These are phyloP conservation scores for Carex littledalei DNA, from an alignment of 176 grass and related monocot species.

Conservation along the genomic window DNA sequence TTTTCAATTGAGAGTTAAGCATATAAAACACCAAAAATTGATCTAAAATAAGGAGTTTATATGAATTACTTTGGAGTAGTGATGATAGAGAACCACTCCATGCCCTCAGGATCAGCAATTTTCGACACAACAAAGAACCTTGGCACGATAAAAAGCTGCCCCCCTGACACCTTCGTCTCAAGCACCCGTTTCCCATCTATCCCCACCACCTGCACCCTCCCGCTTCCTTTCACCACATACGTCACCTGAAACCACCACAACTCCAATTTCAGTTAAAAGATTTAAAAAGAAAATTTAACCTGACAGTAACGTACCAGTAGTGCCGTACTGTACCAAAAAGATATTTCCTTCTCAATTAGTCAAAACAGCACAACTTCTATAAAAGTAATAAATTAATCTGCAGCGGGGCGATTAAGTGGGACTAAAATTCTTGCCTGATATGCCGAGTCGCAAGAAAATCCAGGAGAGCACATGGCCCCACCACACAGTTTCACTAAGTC, in stretches of 20 bases:
- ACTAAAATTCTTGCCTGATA: slow-evolving; percentile 27
- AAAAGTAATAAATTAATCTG: neutral
- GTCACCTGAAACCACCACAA: slow-evolving; percentile 47
- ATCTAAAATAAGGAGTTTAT: neutral
- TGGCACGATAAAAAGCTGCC: slow-evolving; percentile 72
- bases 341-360: neutral
- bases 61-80: slow-evolving; percentile 67
- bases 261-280: neutral
- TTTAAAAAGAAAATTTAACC: neutral
- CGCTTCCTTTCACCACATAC: slow-evolving; percentile 68
- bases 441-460: slow-evolving; percentile 81
- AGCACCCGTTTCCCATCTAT: slow-evolving; percentile 67
- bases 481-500: slow-evolving; percentile 68
- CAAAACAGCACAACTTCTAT: neutral
- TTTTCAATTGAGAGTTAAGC: neutral
- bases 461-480: slow-evolving; percentile 85
- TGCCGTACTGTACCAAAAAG: neutral
- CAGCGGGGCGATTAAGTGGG: neutral
- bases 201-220: slow-evolving; percentile 69
- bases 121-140: slow-evolving; percentile 85
- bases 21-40: neutral
- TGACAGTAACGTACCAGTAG: neutral
- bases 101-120: slow-evolving; percentile 59
- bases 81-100: slow-evolving; percentile 98
- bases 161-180: slow-evolving; percentile 46